A percentile compares a stretch with the other conserved stretches of the same genome.
These are phyloP conservation scores for Lactifluus subvellereus DNA, from an alignment of 768 basidiomycete genomes.

Conservation along the genomic window DNA sequence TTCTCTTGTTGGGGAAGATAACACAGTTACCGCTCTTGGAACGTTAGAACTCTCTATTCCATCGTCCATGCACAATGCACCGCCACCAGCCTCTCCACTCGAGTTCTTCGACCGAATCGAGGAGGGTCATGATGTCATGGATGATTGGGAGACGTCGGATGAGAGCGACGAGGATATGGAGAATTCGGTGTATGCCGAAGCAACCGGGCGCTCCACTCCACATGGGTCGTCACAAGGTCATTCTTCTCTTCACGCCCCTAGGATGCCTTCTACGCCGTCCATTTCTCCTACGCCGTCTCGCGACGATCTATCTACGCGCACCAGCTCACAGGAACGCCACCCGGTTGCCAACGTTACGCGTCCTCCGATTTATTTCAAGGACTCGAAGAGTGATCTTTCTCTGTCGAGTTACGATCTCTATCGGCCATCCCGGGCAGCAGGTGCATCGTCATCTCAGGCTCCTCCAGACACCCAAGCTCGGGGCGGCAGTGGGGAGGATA, in stretches of 20 bases:
- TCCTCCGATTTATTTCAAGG: slow-evolving; percentile 21
- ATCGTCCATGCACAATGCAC: slow-evolving; percentile 51
- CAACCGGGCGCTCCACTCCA: slow-evolving; percentile 22
- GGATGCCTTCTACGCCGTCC: slow-evolving; percentile 18
- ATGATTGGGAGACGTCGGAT: slow-evolving; percentile 59
- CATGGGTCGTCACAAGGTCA: slow-evolving; percentile 12
- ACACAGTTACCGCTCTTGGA: slow-evolving; percentile 24
- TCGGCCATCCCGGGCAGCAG: slow-evolving; percentile 12
- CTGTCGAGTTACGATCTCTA: slow-evolving; percentile 21
- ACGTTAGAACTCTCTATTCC: slow-evolving; percentile 40
- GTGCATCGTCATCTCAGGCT: slow-evolving; percentile 1
- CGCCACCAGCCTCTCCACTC: slow-evolving; percentile 57
- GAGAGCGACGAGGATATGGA: slow-evolving; percentile 33
- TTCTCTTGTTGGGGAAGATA: slow-evolving; percentile 2
- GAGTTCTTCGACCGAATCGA: slow-evolving; percentile 76
- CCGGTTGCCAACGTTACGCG: slow-evolving; percentile 18
- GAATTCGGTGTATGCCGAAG: slow-evolving; percentile 21
- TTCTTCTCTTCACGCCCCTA: neutral
- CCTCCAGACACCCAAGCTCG: slow-evolving; percentile 14
- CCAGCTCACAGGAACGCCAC: slow-evolving; percentile 13
- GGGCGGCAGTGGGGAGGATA: slow-evolving; percentile 15
- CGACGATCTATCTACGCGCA: slow-evolving; percentile 7
- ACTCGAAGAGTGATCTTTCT: slow-evolving; percentile 15
- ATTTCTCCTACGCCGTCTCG: slow-evolving; percentile 11
- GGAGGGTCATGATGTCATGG: slow-evolving; percentile 63